Conservation (phyloP, 225 moss, liverwort and hornwort genomes). For the Neckera pumila region DNA sequence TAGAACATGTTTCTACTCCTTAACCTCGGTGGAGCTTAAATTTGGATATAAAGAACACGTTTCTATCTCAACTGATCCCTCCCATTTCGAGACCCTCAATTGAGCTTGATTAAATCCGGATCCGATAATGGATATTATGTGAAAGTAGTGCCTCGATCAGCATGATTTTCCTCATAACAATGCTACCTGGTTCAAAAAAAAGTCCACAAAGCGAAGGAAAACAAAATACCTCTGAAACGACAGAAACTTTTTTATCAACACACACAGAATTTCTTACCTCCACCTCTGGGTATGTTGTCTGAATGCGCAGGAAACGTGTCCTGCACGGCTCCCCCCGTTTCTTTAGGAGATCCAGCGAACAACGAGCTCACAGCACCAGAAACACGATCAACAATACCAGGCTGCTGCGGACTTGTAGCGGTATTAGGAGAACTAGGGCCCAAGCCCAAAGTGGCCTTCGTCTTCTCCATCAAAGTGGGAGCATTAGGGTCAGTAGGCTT, state of each 20-base stretch:
- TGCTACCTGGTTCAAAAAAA: background rate
- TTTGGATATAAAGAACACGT: background rate
- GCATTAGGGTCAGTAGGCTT: background rate
- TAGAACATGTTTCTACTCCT: background rate
- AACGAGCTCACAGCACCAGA: constrained; percentile 1
- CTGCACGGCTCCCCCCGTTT: background rate
- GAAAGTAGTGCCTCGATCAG: background rate
- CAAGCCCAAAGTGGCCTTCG: constrained; percentile 3
- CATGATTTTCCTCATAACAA: background rate
- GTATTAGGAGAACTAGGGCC: background rate
- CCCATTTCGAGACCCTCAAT: no score
- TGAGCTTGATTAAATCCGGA: background rate
- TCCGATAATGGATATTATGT: no score
- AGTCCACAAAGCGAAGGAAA: background rate
- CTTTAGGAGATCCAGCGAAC: background rate
- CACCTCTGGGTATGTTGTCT: background rate
- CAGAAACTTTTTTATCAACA: background rate
- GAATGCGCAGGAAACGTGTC: constrained; percentile 32
- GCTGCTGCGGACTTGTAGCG: background rate
- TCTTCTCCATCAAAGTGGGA: background rate
- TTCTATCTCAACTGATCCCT: background rate
- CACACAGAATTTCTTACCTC: background rate
- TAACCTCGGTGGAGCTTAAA: background rate
- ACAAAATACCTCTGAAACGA: no score
- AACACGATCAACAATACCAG: constrained; percentile 1